A percentile compares a stretch with the other conserved stretches of the same genome.
These are phyloP conservation scores for Eucalyptus victrix DNA, from an alignment of 345 rosid species.

Conservation along the genomic window DNA sequence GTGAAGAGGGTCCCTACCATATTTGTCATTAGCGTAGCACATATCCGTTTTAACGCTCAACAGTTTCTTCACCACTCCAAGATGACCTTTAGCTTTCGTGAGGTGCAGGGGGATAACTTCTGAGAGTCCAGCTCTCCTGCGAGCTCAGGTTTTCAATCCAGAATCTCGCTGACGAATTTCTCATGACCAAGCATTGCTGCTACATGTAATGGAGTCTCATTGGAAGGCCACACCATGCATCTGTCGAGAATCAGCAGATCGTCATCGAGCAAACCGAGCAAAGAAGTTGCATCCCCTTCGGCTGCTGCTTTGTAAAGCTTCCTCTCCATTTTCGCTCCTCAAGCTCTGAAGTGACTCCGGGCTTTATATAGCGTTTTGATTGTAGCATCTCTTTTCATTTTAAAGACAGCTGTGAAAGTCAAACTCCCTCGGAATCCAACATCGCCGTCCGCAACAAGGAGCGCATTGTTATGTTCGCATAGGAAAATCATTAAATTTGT, in stretches of 20 bases:
- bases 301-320: background rate
- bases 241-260: background rate
- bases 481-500: too few species aligned
- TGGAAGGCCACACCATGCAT: background rate
- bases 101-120: background rate
- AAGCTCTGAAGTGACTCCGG: rapidly evolving
- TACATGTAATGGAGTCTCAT: background rate
- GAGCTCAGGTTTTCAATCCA: too few species aligned
- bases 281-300: background rate
- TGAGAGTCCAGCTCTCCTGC: background rate
- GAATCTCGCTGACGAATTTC: background rate
- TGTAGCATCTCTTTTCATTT: too few species aligned
- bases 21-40: background rate
- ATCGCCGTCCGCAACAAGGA: too few species aligned
- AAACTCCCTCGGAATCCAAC: too few species aligned
- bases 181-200: background rate
- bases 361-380: too few species aligned
- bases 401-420: too few species aligned
- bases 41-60: background rate
- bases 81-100: background rate
- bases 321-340: background rate
- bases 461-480: too few species aligned
- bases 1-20: background rate
- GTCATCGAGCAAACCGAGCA: rapidly evolving
- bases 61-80: background rate